Evolutionary conservation across 805 yeast genomes (phyloP).

Genomic region (Ascoidea asiatica): DNA sequence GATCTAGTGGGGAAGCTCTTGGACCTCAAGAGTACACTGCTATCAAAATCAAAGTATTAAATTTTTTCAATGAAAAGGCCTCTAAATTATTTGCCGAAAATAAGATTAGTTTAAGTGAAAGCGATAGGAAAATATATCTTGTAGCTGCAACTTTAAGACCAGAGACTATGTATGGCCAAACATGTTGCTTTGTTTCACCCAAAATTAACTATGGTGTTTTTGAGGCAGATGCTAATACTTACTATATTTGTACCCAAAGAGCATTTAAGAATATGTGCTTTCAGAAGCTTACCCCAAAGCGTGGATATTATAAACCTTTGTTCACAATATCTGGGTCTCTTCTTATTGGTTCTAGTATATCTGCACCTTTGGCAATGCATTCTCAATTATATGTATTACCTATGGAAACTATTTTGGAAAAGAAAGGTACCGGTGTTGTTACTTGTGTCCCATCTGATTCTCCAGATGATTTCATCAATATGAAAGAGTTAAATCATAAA

Average conservation of each 20-base stretch:
- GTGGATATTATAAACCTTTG: slow-evolving; percentile 63
- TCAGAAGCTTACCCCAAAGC: slow-evolving; percentile 81
- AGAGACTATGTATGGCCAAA: slow-evolving; percentile 98
- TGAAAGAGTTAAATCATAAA: slow-evolving; percentile 71
- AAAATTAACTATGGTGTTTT: slow-evolving; percentile 85
- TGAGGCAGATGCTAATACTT: slow-evolving; percentile 65
- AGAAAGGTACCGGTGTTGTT: slow-evolving; percentile 98
- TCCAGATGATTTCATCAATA: slow-evolving; percentile 91
- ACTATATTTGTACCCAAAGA: slow-evolving; percentile 80
- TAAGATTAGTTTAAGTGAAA: slow-evolving; percentile 23
- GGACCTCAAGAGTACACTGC: slow-evolving; percentile 94
- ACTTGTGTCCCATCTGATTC: slow-evolving; percentile 99
- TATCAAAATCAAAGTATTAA: slow-evolving; percentile 66
- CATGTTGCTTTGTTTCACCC: slow-evolving; percentile 96
- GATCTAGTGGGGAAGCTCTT: slow-evolving; percentile 94
- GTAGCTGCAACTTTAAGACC: slow-evolving; percentile 98
- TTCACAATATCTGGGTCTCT: slow-evolving; percentile 51
- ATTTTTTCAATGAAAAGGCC: slow-evolving; percentile 39
- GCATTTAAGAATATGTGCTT: slow-evolving; percentile 95
- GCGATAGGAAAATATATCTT: slow-evolving; percentile 59
- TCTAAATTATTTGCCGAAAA: slow-evolving; percentile 37
- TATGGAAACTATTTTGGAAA: slow-evolving; percentile 92
- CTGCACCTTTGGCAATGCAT: slow-evolving; percentile 69
- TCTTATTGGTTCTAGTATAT: slow-evolving; percentile 75
- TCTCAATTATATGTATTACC: slow-evolving; percentile 74